A percentile compares a stretch with the other conserved stretches of the same genome.
These are phyloP conservation scores for Leucoagaricus sp. DNA, from an alignment of 1,284 basidiomycete genomes.

Conservation along the genomic window DNA sequence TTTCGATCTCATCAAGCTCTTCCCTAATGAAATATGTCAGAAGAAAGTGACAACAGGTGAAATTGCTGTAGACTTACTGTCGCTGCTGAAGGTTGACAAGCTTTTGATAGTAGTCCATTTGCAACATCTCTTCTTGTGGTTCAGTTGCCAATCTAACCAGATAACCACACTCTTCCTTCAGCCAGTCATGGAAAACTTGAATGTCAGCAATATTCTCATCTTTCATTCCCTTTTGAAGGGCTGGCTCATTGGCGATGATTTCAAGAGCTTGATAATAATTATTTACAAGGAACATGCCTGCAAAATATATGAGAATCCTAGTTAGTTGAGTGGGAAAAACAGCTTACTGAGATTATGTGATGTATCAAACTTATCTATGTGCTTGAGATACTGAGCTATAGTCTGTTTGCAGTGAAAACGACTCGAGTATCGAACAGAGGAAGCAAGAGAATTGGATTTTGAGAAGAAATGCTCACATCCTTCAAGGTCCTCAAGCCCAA, in stretches of 20 bases:
- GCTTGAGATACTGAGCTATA: constrained; percentile 24
- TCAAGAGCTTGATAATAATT: background rate
- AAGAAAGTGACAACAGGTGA: no score
- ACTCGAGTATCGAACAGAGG: constrained; percentile 23
- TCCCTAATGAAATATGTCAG: no score
- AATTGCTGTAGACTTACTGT: background rate
- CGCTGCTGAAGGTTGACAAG: background rate
- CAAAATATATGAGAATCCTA: no score
- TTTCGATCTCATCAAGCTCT: no score
- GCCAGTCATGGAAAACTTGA: background rate
- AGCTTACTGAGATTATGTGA: constrained; percentile 23
- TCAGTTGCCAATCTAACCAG: background rate
- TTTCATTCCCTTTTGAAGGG: no score
- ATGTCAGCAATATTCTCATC: no score
- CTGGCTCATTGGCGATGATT: no score
- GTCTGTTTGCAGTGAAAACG: constrained; percentile 25
- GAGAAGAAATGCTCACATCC: constrained; percentile 32
- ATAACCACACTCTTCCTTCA: background rate
- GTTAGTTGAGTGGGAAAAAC: no score
- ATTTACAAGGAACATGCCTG: background rate
- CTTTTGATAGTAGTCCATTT: background rate
- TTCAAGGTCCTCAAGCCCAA: constrained; percentile 34
- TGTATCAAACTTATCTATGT: constrained; percentile 22
- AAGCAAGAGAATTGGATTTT: constrained; percentile 28
- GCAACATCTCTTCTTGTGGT: background rate